A percentile compares a stretch with the other conserved stretches of the same genome.
Conservation (phyloP, 257 asterid genomes). For the Linaria vulgaris region DNA sequence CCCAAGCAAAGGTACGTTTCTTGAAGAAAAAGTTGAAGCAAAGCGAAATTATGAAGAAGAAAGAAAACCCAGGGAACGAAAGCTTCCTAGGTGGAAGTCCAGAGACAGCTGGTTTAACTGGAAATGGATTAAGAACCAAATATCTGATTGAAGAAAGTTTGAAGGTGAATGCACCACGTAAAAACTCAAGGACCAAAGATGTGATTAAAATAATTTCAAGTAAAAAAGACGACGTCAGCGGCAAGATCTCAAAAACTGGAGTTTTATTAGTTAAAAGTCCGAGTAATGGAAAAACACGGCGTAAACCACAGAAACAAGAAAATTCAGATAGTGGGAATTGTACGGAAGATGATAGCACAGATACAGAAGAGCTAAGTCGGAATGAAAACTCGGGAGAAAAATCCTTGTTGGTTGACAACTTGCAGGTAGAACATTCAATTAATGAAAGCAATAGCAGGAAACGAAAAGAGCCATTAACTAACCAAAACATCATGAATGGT, state of each 20-base stretch:
- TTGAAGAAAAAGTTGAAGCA: conserved; percentile 31
- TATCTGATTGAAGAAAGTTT: conserved; percentile 20
- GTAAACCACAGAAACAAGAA: conserved; percentile 24
- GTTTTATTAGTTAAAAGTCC: conserved; percentile 30
- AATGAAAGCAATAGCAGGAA: conserved; percentile 4
- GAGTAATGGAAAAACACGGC: conserved; percentile 21
- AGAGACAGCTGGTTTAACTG: conserved; percentile 1
- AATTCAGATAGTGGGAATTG: conserved; percentile 15
- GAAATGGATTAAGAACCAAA: conserved; percentile 8
- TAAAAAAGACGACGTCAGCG: conserved; percentile 23
- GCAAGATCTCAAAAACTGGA: conserved; percentile 25
- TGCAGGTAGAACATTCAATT: conserved; percentile 17
- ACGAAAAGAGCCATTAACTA: conserved; percentile 13
- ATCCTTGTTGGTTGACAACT: conserved; percentile 9
- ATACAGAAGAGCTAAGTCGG: conserved; percentile 12
- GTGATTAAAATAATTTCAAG: conserved; percentile 11
- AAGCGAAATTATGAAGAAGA: conserved; percentile 3
- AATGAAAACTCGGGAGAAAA: conserved; percentile 23
- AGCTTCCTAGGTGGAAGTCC: not conserved
- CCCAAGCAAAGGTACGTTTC: conserved; percentile 36
- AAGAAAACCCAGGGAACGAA: conserved; percentile 3
- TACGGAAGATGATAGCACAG: conserved; percentile 16
- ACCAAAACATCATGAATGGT: conserved; percentile 18
- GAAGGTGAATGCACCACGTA: conserved; percentile 9
- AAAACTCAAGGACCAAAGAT: conserved; percentile 11